phyloP scores from a whole-genome alignment of 768 basidiomycete genomes.

The Termitomyces sp. region DNA sequence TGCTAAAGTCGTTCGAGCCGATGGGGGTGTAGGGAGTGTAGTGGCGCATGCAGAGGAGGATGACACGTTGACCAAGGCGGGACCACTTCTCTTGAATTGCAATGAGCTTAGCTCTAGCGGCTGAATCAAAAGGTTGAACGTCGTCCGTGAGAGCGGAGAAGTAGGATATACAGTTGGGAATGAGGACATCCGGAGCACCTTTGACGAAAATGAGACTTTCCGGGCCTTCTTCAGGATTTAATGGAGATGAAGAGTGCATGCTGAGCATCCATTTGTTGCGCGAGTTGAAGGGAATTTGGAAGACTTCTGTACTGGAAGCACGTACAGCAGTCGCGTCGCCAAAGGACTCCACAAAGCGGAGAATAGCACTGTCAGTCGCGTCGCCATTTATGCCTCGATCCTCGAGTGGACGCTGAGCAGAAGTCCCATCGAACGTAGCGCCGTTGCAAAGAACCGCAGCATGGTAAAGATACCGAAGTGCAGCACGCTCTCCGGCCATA shows the following conservation, averaged over 20 bases:
- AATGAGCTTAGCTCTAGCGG: constrained; percentile 13
- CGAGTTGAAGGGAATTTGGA: constrained; percentile 42
- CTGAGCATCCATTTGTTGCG: constrained; percentile 57
- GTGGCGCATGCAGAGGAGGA: constrained; percentile 34
- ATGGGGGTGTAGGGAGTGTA: constrained; percentile 15
- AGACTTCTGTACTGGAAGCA: constrained; percentile 18
- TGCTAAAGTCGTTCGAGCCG: constrained; percentile 15
- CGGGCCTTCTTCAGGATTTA: constrained; percentile 1
- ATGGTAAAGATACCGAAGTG: constrained; percentile 21
- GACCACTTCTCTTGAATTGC: constrained; percentile 35
- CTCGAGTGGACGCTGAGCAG: constrained; percentile 17
- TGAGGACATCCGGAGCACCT: constrained; percentile 54
- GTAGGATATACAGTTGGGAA: constrained; percentile 28
- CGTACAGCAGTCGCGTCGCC: constrained; percentile 17
- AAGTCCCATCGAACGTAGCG: constrained; percentile 38
- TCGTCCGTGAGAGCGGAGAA: constrained; percentile 2
- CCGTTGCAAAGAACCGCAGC: constrained; percentile 49
- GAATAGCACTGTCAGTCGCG: background rate
- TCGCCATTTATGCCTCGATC: constrained; percentile 9
- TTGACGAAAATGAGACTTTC: constrained; percentile 37
- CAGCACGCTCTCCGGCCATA: constrained; percentile 1
- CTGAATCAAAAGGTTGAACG: constrained; percentile 19
- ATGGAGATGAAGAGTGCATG: constrained; percentile 18
- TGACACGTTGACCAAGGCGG: constrained; percentile 46
- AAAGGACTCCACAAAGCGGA: constrained; percentile 36